Conservation (phyloP, 345 rosid species). For the Passiflora organensis region DNA sequence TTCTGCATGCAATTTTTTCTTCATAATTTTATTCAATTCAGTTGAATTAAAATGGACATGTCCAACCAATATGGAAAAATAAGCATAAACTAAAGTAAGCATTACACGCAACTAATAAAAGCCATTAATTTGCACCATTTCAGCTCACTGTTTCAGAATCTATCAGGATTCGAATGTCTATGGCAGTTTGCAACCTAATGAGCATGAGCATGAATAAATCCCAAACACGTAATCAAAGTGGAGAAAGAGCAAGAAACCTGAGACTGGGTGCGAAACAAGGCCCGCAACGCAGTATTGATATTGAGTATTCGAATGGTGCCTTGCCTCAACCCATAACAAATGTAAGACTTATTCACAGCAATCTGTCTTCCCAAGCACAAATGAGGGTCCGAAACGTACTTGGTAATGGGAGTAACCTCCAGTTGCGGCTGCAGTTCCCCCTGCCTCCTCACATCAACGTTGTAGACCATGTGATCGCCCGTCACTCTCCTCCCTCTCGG, state of each 20-base stretch:
- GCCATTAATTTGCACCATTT: too few relatives aligned
- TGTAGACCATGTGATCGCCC: slow-evolving; percentile 50
- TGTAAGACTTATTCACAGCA: slow-evolving; percentile 65
- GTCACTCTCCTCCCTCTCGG: slow-evolving; percentile 56
- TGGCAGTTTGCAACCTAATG: too few relatives aligned
- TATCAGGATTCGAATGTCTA: too few relatives aligned
- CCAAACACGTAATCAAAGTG: too few relatives aligned
- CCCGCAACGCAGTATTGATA: slow-evolving; percentile 66
- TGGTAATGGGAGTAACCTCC: slow-evolving; percentile 87
- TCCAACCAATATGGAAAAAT: too few relatives aligned
- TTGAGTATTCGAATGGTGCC: slow-evolving; percentile 80
- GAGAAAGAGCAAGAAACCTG: slow-evolving; percentile 49
- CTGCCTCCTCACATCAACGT: slow-evolving; percentile 52
- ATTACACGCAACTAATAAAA: too few relatives aligned
- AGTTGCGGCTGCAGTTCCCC: slow-evolving; percentile 81
- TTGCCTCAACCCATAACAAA: slow-evolving; percentile 77
- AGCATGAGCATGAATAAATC: too few relatives aligned
- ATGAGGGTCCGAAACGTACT: slow-evolving; percentile 76
- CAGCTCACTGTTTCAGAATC: too few relatives aligned
- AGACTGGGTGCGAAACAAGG: slow-evolving; percentile 68
- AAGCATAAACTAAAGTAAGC: too few relatives aligned
- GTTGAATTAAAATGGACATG: too few relatives aligned
- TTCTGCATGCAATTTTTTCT: too few relatives aligned
- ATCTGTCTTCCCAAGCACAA: slow-evolving; percentile 74
- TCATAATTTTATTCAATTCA: too few relatives aligned